Percentiles rank a stretch among this genome's conserved stretches.
Evolutionary conservation across 2,329 filamentous ascomycete genomes (phyloP).

Genomic region (Trichoderma afroharzianum): DNA sequence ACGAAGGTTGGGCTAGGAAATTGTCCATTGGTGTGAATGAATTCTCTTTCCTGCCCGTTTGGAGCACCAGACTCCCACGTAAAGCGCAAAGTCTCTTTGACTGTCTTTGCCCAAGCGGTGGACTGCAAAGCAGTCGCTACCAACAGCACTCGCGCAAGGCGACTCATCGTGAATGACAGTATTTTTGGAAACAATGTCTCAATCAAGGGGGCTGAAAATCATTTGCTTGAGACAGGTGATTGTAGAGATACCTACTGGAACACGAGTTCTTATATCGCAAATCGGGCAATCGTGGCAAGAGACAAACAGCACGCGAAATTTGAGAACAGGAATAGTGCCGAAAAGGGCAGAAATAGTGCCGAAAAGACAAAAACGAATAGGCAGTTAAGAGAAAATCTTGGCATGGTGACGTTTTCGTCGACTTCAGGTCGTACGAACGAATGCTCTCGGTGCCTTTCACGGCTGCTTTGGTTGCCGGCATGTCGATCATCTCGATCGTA

Average conservation of each 20-base stretch:
- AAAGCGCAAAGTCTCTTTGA: neutral
- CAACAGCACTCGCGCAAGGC: neutral
- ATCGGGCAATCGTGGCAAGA: neutral
- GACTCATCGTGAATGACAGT: neutral
- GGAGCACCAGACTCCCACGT: conserved; percentile 19
- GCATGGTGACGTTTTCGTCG: neutral
- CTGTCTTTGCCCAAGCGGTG: neutral
- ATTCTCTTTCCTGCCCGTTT: conserved; percentile 18
- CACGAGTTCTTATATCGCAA: neutral
- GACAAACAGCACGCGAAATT: neutral
- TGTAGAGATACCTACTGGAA: neutral
- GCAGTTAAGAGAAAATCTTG: neutral
- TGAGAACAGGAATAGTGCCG: neutral
- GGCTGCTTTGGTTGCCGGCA: neutral
- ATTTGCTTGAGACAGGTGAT: neutral
- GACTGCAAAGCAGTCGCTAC: neutral
- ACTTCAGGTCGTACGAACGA: neutral
- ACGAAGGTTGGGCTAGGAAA: conserved; percentile 20
- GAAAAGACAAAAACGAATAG: neutral
- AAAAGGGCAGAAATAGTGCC: neutral
- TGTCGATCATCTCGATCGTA: neutral
- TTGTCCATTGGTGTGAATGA: conserved; percentile 19
- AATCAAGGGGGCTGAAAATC: neutral
- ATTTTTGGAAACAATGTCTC: neutral
- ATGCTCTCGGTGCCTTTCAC: neutral